Percentiles rank a stretch among this genome's conserved stretches.
These are phyloP conservation scores for Phytopythium oedochilum DNA, from an alignment of 352 stramenopile genomes.

Conservation along the genomic window DNA sequence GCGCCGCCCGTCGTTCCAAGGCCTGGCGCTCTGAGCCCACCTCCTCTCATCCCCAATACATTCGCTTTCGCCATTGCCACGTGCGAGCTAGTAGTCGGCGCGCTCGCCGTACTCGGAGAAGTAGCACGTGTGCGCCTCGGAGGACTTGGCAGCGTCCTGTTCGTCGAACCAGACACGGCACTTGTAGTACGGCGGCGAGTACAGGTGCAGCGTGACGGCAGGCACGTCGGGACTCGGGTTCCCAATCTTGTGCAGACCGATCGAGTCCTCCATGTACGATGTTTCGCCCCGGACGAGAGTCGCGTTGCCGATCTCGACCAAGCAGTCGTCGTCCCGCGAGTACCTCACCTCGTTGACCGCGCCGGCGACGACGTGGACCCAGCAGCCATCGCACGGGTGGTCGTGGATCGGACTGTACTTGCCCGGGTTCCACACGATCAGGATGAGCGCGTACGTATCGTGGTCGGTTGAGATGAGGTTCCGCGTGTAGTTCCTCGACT, in stretches of 20 bases:
- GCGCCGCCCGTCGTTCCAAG: conserved; percentile 46
- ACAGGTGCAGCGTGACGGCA: conserved; percentile 80
- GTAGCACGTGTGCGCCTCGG: conserved; percentile 64
- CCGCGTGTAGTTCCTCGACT: conserved; percentile 83
- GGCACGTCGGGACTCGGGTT: conserved; percentile 33
- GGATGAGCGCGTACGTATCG: conserved; percentile 88
- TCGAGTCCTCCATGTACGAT: conserved; percentile 70
- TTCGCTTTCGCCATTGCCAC: not conserved
- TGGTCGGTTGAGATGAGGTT: conserved; percentile 89
- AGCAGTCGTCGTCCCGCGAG: conserved; percentile 14
- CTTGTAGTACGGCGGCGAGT: conserved; percentile 74
- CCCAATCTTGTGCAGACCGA: conserved; percentile 84
- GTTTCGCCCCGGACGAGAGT: conserved; percentile 20
- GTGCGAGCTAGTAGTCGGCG: conserved; percentile 5
- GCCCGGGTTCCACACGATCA: conserved; percentile 90
- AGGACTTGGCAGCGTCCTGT: conserved; percentile 41
- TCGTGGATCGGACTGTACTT: conserved; percentile 84
- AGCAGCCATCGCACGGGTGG: conserved; percentile 86
- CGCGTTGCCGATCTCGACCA: conserved; percentile 24
- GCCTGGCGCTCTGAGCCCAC: conserved; percentile 50
- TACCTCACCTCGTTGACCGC: conserved; percentile 72
- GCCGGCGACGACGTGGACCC: conserved; percentile 69
- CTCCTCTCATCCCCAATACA: no score
- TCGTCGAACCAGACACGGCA: conserved; percentile 80
- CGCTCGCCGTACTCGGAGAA: conserved; percentile 72